These are phyloP conservation scores for Omphalotus olearius DNA, from an alignment of 1,284 basidiomycete genomes.

Conservation along the genomic window DNA sequence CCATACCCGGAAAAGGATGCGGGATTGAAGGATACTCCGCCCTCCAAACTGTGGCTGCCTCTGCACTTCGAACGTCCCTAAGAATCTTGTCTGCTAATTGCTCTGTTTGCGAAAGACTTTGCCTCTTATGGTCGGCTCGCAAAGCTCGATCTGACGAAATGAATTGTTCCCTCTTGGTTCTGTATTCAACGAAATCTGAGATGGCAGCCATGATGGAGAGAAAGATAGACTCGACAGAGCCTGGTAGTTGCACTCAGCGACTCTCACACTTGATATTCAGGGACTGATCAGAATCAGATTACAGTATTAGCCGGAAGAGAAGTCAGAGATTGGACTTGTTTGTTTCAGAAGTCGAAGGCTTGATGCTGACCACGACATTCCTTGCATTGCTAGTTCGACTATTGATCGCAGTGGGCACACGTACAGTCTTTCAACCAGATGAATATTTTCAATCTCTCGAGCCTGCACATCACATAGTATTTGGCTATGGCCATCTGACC, in stretches of 20 bases:
- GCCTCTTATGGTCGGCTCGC: constrained; percentile 32
- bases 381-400: constrained; percentile 46
- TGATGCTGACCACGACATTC: constrained; percentile 5
- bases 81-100: constrained; percentile 51
- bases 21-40: constrained; percentile 46
- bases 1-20: constrained; percentile 73
- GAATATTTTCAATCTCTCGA: constrained; percentile 97
- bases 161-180: constrained; percentile 31
- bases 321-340: not conserved
- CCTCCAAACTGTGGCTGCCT: constrained; percentile 55
- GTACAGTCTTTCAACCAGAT: constrained; percentile 95
- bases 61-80: constrained; percentile 47
- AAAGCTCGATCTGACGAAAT: constrained; percentile 40
- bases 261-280: no score
- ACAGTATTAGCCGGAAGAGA: no score
- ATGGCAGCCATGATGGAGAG: not conserved
- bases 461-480: constrained; percentile 85
- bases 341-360: no score
- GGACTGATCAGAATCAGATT: no score
- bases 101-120: constrained; percentile 34
- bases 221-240: not conserved
- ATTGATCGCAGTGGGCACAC: constrained; percentile 62
- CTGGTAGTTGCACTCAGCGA: not conserved
- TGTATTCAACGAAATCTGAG: constrained; percentile 10
- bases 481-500: constrained; percentile 88